These are phyloP conservation scores for Hibiscus mutabilis DNA, from an alignment of 345 rosid species.

Conservation along the genomic window DNA sequence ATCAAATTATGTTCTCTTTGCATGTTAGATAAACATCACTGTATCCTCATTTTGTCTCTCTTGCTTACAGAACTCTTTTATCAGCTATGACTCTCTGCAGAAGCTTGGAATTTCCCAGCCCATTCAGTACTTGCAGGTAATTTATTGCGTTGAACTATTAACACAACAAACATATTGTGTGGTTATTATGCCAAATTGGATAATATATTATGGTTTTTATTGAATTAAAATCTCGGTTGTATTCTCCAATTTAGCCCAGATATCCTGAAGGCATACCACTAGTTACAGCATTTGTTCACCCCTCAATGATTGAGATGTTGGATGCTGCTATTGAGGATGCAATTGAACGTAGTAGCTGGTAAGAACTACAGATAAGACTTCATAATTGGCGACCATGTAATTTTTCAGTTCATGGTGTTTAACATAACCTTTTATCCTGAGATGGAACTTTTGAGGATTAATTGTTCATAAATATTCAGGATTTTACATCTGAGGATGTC, in stretches of 20 bases:
- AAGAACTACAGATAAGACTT: constrained; percentile 21
- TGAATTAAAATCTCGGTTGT: constrained; percentile 35
- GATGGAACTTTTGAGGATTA: background rate
- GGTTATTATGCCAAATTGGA: constrained; percentile 1
- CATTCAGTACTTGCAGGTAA: constrained; percentile 86
- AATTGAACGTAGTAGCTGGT: constrained; percentile 84
- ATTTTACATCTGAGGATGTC: background rate
- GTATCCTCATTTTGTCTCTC: constrained; percentile 9
- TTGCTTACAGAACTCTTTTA: constrained; percentile 68
- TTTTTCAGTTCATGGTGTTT: constrained; percentile 7
- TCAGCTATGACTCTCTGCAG: constrained; percentile 64
- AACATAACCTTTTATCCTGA: background rate
- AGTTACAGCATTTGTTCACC: constrained; percentile 67
- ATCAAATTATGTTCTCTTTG: background rate
- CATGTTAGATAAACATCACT: background rate
- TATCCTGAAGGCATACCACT: constrained; percentile 84
- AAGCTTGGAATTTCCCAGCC: constrained; percentile 93
- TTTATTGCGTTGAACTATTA: constrained; percentile 16
- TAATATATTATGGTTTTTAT: constrained; percentile 18
- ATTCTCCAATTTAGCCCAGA: constrained; percentile 69
- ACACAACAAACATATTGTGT: constrained; percentile 3
- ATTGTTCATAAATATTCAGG: background rate
- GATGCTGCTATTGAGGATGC: constrained; percentile 84
- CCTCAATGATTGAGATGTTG: constrained; percentile 84
- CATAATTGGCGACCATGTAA: background rate